Conservation (phyloP, 805 yeast genomes). For the Candida tibetensis region DNA sequence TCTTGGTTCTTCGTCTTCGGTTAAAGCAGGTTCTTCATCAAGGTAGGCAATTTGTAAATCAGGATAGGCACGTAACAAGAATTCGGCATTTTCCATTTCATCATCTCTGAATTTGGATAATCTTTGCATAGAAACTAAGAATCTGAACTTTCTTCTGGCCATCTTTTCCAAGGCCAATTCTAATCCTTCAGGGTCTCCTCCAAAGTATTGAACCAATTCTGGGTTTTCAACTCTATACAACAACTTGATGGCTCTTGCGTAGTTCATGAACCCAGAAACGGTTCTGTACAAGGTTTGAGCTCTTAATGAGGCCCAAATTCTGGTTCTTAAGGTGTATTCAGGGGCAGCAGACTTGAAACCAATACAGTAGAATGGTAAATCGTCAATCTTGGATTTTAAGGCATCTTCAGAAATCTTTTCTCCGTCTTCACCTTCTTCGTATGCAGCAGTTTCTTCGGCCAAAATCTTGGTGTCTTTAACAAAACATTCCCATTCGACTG, state of each 20-base stretch:
- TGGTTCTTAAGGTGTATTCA: conserved; percentile 90
- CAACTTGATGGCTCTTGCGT: conserved; percentile 91
- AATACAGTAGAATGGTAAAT: conserved; percentile 89
- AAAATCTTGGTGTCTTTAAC: conserved; percentile 93
- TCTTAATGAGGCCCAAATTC: conserved; percentile 98
- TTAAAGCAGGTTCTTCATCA: conserved; percentile 84
- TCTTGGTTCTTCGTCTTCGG: conserved; percentile 67
- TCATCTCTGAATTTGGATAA: conserved; percentile 67
- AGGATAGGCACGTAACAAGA: conserved; percentile 79
- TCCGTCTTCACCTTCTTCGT: conserved; percentile 51
- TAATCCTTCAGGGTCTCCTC: conserved; percentile 95
- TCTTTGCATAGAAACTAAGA: conserved; percentile 85
- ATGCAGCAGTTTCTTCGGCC: conserved; percentile 91
- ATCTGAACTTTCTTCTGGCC: conserved; percentile 81
- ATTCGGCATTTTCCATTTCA: conserved; percentile 77
- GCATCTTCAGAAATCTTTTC: conserved; percentile 52
- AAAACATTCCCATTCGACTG: conserved; percentile 96
- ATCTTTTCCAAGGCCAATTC: conserved; percentile 90
- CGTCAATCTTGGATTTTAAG: conserved; percentile 81
- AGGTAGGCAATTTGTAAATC: conserved; percentile 87
- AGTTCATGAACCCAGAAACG: conserved; percentile 97
- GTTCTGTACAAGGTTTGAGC: conserved; percentile 97
- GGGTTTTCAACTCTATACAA: conserved; percentile 94
- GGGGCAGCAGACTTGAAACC: conserved; percentile 98
- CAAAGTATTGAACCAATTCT: conserved; percentile 95